Percentiles rank a stretch among this genome's conserved stretches.
These are phyloP conservation scores for Epichloe bromicola DNA, from an alignment of 2,329 filamentous ascomycete species.

Conservation along the genomic window DNA sequence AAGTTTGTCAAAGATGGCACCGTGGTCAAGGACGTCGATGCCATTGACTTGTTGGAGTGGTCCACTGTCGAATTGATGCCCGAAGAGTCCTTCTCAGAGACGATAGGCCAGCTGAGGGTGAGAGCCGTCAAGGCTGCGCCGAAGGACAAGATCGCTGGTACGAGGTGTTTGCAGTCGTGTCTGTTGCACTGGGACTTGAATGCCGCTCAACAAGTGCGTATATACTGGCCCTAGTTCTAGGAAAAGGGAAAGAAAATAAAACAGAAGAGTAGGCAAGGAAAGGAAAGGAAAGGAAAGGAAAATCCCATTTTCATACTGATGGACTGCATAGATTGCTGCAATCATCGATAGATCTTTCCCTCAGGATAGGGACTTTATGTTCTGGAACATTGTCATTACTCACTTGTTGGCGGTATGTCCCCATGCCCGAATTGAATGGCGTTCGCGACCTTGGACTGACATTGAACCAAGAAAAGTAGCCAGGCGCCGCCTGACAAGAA, in stretches of 20 bases:
- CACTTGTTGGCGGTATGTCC: conserved; percentile 37
- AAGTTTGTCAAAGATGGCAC: conserved; percentile 33
- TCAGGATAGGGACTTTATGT: conserved; percentile 34
- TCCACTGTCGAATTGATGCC: conserved; percentile 27
- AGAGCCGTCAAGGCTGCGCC: conserved; percentile 41
- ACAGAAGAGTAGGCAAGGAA: background rate
- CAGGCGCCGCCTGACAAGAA: conserved; percentile 35
- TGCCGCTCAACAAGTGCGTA: conserved; percentile 41
- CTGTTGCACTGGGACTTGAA: conserved; percentile 41
- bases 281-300: background rate
- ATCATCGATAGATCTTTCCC: conserved; percentile 38
- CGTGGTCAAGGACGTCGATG: conserved; percentile 34
- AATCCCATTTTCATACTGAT: no score
- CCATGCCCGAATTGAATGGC: background rate
- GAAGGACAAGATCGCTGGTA: conserved; percentile 27
- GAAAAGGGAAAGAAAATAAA: background rate
- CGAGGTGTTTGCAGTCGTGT: conserved; percentile 38
- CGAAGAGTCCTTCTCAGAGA: conserved; percentile 30
- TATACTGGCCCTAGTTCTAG: background rate
- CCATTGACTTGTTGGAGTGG: conserved; percentile 43
- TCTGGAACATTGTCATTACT: conserved; percentile 42
- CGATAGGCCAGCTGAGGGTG: conserved; percentile 35
- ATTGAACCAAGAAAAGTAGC: conserved; percentile 26
- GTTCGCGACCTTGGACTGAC: background rate
- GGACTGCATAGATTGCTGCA: conserved; percentile 34